Evolutionary conservation across 2,329 filamentous ascomycete species (phyloP).

Genomic region (Aspergillus eucalypticola): DNA sequence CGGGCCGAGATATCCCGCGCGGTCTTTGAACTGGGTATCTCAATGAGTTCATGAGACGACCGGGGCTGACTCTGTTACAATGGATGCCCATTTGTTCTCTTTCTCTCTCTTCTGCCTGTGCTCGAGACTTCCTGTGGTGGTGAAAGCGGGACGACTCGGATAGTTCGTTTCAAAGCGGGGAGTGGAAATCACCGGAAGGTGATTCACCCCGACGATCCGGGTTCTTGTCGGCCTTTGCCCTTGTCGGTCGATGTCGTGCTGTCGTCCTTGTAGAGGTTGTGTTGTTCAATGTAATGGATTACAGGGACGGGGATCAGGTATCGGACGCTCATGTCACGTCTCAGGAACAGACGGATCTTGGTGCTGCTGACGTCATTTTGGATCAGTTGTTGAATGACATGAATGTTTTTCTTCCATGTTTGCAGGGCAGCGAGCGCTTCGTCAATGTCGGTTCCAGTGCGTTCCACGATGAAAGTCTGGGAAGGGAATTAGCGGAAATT

Average conservation of each 20-base stretch:
- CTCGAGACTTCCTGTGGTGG: background rate
- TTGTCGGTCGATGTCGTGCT: constrained; percentile 34
- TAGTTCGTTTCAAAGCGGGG: background rate
- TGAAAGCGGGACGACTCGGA: background rate
- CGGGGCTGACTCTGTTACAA: background rate
- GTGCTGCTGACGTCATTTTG: constrained; percentile 81
- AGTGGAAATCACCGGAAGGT: background rate
- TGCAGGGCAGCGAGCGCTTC: constrained; percentile 80
- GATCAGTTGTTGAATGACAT: constrained; percentile 85
- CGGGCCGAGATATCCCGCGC: background rate
- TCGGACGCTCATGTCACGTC: constrained; percentile 78
- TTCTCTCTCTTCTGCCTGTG: background rate
- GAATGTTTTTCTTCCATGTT: constrained; percentile 81
- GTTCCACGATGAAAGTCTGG: constrained; percentile 77
- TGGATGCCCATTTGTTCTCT: background rate
- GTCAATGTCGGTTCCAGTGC: constrained; percentile 83
- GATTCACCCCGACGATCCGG: constrained; percentile 29
- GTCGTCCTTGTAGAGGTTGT: constrained; percentile 64
- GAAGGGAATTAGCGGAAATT: background rate
- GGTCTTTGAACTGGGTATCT: background rate
- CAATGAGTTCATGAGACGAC: background rate
- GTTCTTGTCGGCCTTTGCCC: constrained; percentile 33
- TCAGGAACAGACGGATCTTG: constrained; percentile 78
- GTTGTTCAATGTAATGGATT: constrained; percentile 70
- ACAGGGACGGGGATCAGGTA: constrained; percentile 74